These are phyloP conservation scores for Hylodesmum podocarpum DNA, from an alignment of 306 rosid genomes.

Conservation along the genomic window DNA sequence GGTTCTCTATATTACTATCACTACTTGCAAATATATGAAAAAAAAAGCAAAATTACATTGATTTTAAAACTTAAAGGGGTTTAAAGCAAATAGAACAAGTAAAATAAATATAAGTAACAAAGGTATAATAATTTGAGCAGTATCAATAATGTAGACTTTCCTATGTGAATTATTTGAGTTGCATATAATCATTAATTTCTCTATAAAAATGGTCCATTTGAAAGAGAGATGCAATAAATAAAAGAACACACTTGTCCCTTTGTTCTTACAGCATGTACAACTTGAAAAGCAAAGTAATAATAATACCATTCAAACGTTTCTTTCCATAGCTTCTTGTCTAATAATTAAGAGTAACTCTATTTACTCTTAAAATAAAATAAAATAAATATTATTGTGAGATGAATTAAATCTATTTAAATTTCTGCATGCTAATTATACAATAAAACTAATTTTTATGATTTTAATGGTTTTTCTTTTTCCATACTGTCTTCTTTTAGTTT, in stretches of 20 bases:
- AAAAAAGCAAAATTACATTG: too few relatives aligned
- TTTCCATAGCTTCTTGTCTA: background rate
- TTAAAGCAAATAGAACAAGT: too few relatives aligned
- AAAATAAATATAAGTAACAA: too few relatives aligned
- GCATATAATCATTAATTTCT: background rate
- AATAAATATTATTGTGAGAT: background rate
- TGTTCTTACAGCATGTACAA: background rate
- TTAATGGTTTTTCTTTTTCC: too few relatives aligned
- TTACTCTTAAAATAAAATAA: background rate
- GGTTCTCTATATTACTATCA: too few relatives aligned
- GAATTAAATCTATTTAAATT: background rate
- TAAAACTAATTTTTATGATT: too few relatives aligned
- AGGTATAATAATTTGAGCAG: too few relatives aligned
- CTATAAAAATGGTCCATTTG: background rate
- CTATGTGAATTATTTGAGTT: background rate
- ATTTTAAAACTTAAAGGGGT: too few relatives aligned
- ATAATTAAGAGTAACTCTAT: background rate
- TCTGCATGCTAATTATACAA: background rate
- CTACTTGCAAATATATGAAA: too few relatives aligned
- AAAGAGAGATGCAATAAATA: background rate
- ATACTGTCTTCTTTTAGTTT: too few relatives aligned
- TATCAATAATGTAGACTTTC: background rate
- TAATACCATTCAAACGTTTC: background rate
- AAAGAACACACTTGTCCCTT: background rate
- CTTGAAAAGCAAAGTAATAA: background rate